Evolutionary conservation across 306 rosid species (phyloP).

Genomic region (Prunus kanzakura): DNA sequence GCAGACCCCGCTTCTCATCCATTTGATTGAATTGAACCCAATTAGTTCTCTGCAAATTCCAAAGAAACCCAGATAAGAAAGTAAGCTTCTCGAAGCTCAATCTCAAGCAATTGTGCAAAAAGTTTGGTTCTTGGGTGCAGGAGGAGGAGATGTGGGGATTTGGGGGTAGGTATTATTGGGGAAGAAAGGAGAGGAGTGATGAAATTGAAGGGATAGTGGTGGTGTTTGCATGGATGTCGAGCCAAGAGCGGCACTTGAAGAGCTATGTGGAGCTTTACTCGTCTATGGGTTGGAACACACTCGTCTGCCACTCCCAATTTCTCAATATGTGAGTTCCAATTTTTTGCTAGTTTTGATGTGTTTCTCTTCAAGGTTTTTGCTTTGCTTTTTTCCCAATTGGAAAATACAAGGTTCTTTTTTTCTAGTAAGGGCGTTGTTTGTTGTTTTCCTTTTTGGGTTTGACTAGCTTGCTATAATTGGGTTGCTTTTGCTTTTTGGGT

Average conservation of each 20-base stretch:
- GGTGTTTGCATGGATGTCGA: slow-evolving; percentile 86
- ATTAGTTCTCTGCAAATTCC: background rate
- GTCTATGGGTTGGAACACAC: slow-evolving; percentile 80
- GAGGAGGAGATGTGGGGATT: slow-evolving; percentile 79
- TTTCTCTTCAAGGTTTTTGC: background rate
- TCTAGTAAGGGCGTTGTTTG: background rate
- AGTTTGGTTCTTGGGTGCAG: background rate
- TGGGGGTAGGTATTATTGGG: slow-evolving; percentile 87
- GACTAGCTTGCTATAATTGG: background rate
- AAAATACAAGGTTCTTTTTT: background rate
- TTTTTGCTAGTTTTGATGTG: background rate
- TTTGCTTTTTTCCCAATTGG: background rate
- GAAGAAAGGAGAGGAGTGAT: slow-evolving; percentile 49
- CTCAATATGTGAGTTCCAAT: slow-evolving; percentile 69
- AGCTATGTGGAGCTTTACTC: slow-evolving; percentile 70
- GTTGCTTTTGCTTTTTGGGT: background rate
- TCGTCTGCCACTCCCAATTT: slow-evolving; percentile 75
- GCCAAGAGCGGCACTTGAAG: slow-evolving; percentile 68
- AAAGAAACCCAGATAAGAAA: background rate
- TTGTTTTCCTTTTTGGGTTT: background rate
- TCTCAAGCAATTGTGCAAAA: background rate
- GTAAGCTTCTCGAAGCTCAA: background rate
- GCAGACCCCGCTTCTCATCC: background rate
- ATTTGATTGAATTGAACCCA: background rate
- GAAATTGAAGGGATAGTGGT: slow-evolving; percentile 72